Base-by-base conservation (phyloP, 2,329 filamentous ascomycete genomes). In the Zopfia rhizophila region DNA sequence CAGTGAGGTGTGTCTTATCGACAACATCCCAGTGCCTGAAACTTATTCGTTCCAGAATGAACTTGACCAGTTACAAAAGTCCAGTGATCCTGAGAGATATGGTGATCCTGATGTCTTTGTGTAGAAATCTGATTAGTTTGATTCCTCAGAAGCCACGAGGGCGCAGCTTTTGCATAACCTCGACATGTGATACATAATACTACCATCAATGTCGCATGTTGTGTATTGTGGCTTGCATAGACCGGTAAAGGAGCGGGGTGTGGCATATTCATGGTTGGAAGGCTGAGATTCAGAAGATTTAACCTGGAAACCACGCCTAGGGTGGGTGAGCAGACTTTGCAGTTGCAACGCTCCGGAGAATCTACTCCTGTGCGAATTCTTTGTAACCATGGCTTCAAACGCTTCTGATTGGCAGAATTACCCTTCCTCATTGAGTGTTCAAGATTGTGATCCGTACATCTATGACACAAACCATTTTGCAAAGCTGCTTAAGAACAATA, bases 401-500 rank as follows among this genome's bases (percentile, higher is more conserved):
- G n/a, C n/a, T n/a, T n/a, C n/a, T 7, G 7, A 30, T 5, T 27
- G 37, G 17, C 19, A 23, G 3, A 28, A 27, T 18, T 39, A 39
- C 25, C 37, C 37, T n/a, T 18, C 16, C 16, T 30, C 37, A 5
- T n/a, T 39, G 14, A 17, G 7, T 19, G 13, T 18, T 7, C 10
- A 18, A 3, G n/a, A 22, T 31, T 38, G 35, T 21, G 28, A 44
- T 38, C 45, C 38, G 2, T 48, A 48, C 27, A n/a, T 39, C 13
- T 43, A 36, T 30, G 33, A 48, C 17, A 28, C 28, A 19, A 24
- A 32, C 27, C 14, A 40, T 32, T 31, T 24, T 32, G 19, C 48
- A 30, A 11, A 44, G 29, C 29, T 45, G 19, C 21, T 55, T 38
- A 12, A 23, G 38, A 5, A 38, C 2, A 33, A 48, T 22, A n/a